Base-by-base conservation (phyloP, 116 monocot species). In the Trichopus zeylanicus region DNA sequence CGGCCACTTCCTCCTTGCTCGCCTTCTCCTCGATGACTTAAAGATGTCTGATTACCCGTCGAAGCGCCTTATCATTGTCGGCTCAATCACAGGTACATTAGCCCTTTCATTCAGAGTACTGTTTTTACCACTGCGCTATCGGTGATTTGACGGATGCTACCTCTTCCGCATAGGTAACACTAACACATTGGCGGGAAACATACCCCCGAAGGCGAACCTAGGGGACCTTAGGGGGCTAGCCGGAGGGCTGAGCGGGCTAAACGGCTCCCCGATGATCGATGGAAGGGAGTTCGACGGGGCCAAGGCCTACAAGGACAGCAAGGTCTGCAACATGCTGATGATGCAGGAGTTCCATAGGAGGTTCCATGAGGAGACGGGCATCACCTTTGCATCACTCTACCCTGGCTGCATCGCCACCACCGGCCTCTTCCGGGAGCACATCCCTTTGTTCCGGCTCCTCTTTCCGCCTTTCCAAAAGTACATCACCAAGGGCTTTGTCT, bases 401-500 rank as follows among this genome's bases (percentile, higher is more conserved):
- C 97, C 97, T 0, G 97, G 97, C 0, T 97, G 97, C 82, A 97
- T 97, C 20, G 97, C 97, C 39, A 90, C 91, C 26, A 97, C 97
- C 3, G 97, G 91, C 4, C 81, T 97, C 55, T 97, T 97, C 79
- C 61, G 97, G 21, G 86, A 90, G 70, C 97, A 97, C 73, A 82
- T 97, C 74, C 79, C 85, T 5, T 74, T 91, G 60, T 97, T 97
- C 79, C 60, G 97, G 31, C 31, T 75, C 53, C 91, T 97, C 28
- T 97, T 97, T 77, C 97, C 97, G 27, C 97, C 97, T 0, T 97
- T 97, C 73, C 97, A 97, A 84, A 97, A 97, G 71, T 97, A 87
- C 68, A 76, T 97, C 53, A 97, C 97, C 53, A 97, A 91, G 49
- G 97, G 97, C 19, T 97, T 57, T 59, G 97, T 97, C 51, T 97